Conservation (phyloP, 116 monocot species). For the Phalaenopsis hybrid region DNA sequence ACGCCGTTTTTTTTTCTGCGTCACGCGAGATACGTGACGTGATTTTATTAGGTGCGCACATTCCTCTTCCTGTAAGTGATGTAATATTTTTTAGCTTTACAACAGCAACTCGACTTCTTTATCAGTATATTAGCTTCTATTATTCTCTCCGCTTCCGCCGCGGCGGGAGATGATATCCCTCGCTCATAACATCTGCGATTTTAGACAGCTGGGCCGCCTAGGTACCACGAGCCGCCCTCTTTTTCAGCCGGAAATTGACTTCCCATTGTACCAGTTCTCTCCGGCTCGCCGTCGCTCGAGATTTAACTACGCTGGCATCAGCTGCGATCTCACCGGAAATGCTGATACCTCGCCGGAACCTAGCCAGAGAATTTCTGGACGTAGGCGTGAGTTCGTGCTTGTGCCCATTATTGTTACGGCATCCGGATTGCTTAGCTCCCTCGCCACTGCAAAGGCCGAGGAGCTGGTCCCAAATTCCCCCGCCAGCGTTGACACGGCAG, state of each 20-base stretch:
- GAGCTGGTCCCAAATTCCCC: conserved; percentile 26
- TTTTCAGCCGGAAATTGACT: not conserved
- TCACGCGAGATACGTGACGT: no score
- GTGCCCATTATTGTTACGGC: conserved; percentile 49
- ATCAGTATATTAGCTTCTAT: no score
- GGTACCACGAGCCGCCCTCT: not conserved
- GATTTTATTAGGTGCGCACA: no score
- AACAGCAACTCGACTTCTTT: not conserved
- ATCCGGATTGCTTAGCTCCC: conserved; percentile 26
- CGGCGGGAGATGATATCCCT: conserved; percentile 14
- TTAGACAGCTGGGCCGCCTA: not conserved
- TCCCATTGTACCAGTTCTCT: not conserved
- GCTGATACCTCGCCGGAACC: conserved; percentile 9
- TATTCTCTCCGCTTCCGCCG: not conserved
- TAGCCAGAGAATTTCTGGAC: conserved; percentile 10
- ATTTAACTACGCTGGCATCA: conserved; percentile 8
- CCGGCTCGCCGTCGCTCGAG: conserved; percentile 7
- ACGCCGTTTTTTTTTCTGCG: no score
- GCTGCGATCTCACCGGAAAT: conserved; percentile 6
- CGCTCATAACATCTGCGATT: conserved; percentile 4
- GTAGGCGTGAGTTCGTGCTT: conserved; percentile 58
- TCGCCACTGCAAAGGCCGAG: conserved; percentile 31
- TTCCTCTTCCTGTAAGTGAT: no score
- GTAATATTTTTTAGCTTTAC: no score
- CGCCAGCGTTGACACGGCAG: not conserved